Evolutionary conservation across 164 flowering plant genomes (phyloP).

Genomic region (Tinospora cordifolia): DNA sequence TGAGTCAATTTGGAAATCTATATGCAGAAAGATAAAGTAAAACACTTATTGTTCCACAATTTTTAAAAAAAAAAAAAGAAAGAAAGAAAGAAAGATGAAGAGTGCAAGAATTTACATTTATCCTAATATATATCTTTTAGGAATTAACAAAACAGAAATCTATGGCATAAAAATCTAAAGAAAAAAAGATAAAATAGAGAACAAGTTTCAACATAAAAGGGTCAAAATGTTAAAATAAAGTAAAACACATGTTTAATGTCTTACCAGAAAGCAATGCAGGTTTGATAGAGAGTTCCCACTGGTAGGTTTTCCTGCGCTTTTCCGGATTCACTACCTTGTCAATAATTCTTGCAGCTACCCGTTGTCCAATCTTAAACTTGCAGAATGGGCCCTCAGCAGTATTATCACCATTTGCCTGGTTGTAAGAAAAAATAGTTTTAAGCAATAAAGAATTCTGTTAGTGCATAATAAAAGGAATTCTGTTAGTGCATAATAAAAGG

Average conservation of each 20-base stretch:
- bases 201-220: neutral
- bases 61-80: no score
- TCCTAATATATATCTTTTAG: neutral
- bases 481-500: neutral
- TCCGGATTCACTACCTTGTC: constrained; percentile 34
- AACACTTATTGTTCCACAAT: neutral
- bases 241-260: neutral
- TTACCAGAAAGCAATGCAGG: constrained; percentile 58
- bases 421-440: constrained; percentile 1
- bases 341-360: constrained; percentile 58
- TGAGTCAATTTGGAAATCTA: neutral
- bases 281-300: constrained; percentile 79
- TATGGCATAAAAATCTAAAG: neutral
- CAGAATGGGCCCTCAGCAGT: constrained; percentile 46
- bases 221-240: neutral
- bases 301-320: constrained; percentile 22
- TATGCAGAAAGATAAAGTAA: neutral
- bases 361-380: constrained; percentile 65
- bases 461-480: neutral
- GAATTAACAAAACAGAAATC: neutral
- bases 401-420: constrained; percentile 50
- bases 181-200: neutral
- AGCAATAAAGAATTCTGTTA: constrained; percentile 3
- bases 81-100: neutral
- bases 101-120: no score